Percentiles rank a stretch among this genome's conserved stretches.
These are phyloP conservation scores for Umbelopsis isabellina DNA, from an alignment of 192 early-diverging fungal genomes.

Conservation along the genomic window DNA sequence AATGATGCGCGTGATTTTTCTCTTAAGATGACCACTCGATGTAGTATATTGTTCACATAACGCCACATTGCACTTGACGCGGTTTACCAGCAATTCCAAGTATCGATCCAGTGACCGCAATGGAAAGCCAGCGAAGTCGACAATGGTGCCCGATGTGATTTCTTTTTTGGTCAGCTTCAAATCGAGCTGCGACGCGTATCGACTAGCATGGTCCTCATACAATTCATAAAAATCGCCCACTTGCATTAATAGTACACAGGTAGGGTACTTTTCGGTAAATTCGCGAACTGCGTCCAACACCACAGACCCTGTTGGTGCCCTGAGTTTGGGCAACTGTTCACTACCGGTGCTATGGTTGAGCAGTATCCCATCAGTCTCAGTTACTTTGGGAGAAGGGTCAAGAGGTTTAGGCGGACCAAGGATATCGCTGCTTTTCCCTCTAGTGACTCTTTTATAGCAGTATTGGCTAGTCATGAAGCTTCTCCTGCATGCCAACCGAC, in stretches of 20 bases:
- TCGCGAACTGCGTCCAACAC: conserved; percentile 52
- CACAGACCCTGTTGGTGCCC: conserved; percentile 32
- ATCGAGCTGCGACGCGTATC: conserved; percentile 66
- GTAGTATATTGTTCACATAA: conserved; percentile 69
- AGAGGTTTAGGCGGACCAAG: not conserved
- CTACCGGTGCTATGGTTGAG: too few species aligned
- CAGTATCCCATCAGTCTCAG: too few species aligned
- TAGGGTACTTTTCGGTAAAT: conserved; percentile 61
- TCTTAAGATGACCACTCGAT: conserved; percentile 50
- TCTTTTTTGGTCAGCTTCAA: conserved; percentile 73
- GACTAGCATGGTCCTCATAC: conserved; percentile 74
- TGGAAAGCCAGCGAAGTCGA: conserved; percentile 77
- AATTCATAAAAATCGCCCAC: conserved; percentile 87
- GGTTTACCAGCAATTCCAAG: conserved; percentile 65
- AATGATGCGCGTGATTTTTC: conserved; percentile 78
- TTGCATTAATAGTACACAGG: conserved; percentile 69
- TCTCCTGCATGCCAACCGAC: not conserved
- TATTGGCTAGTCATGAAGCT: not conserved
- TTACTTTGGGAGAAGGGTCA: too few species aligned
- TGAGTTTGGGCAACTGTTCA: not conserved
- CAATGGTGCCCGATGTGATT: conserved; percentile 51
- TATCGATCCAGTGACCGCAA: conserved; percentile 63
- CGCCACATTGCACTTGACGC: conserved; percentile 62
- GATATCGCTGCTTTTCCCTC: not conserved
- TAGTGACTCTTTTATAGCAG: conserved; percentile 3